Evolutionary conservation across 2,329 filamentous ascomycete species (phyloP).

Genomic region (Nakataea oryzae): DNA sequence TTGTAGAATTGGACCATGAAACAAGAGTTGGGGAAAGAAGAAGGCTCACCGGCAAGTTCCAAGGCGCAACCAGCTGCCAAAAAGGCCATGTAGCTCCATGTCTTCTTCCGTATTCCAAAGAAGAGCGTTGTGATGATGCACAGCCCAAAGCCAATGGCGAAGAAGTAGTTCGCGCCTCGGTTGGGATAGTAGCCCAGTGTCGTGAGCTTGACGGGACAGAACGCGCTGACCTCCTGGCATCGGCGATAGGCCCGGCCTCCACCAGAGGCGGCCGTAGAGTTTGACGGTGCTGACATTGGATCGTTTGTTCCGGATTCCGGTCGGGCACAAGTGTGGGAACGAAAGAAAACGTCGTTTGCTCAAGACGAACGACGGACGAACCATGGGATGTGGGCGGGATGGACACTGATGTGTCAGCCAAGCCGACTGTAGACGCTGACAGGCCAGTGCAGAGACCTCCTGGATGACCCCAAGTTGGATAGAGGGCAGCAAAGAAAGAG

Average conservation of each 20-base stretch:
- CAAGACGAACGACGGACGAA: too few relatives aligned
- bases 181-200: conserved; percentile 48
- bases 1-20: neutral
- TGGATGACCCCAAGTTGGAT: too few relatives aligned
- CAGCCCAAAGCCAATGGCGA: conserved; percentile 36
- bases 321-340: neutral
- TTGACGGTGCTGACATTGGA: neutral
- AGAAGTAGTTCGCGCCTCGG: conserved; percentile 43
- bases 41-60: conserved; percentile 39
- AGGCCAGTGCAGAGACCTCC: neutral
- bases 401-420: too few relatives aligned
- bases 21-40: too few relatives aligned
- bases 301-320: neutral
- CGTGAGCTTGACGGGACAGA: conserved; percentile 40
- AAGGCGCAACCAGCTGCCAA: conserved; percentile 37
- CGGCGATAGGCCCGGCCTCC: conserved; percentile 2
- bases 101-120: conserved; percentile 37
- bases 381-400: neutral
- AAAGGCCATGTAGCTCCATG: conserved; percentile 42
- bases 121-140: conserved; percentile 28
- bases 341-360: neutral
- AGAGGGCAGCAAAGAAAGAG: neutral
- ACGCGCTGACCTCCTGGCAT: conserved; percentile 26
- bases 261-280: conserved; percentile 1
- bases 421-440: too few relatives aligned